Conservation (phyloP, 2,329 filamentous ascomycete genomes). For the Aspergillus fructus region DNA sequence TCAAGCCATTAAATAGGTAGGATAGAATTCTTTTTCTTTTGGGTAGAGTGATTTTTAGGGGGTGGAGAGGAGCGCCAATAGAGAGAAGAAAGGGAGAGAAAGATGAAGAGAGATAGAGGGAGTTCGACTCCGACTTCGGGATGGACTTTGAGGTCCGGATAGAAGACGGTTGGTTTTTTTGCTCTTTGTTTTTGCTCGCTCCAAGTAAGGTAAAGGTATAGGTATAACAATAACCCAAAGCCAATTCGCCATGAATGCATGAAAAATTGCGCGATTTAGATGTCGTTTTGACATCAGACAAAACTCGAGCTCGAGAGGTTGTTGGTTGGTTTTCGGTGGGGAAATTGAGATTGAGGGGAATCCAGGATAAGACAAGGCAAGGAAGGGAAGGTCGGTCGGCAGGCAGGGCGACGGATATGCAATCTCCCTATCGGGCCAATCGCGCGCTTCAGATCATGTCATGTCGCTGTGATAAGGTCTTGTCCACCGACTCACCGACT, state of each 20-base stretch:
- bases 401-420: slow-evolving; percentile 1
- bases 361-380: not conserved
- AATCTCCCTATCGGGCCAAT: slow-evolving; percentile 19
- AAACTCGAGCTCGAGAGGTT: not conserved
- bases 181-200: slow-evolving; percentile 17
- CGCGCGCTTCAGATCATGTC: slow-evolving; percentile 6
- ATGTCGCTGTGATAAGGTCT: slow-evolving; percentile 8
- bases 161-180: slow-evolving; percentile 1
- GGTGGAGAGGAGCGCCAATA: not conserved
- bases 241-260: slow-evolving; percentile 27
- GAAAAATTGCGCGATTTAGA: slow-evolving; percentile 16
- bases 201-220: slow-evolving; percentile 14
- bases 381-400: not conserved
- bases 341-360: not conserved
- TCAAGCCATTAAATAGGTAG: slow-evolving; percentile 7
- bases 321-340: not conserved
- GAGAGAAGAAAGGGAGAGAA: not conserved
- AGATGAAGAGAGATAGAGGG: not conserved
- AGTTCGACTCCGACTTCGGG: not conserved
- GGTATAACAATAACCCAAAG: slow-evolving; percentile 11
- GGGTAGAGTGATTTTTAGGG: not conserved
- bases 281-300: slow-evolving; percentile 8
- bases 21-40: not conserved
- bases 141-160: not conserved
- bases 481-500: slow-evolving; percentile 12